Evolutionary conservation across 306 rosid species (phyloP).

Genomic region (Styphnolobium japonicum): DNA sequence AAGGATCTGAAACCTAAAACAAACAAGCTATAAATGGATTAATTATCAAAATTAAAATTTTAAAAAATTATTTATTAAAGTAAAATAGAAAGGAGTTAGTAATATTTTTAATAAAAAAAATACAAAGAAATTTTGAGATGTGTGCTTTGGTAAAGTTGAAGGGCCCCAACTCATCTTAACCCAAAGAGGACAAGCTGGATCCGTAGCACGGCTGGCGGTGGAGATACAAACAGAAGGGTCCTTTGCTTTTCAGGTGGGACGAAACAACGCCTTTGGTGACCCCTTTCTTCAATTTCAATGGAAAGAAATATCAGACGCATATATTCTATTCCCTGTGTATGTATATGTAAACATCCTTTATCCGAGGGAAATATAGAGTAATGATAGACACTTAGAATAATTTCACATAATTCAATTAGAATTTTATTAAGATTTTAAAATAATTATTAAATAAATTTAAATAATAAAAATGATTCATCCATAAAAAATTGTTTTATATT

Average conservation of each 20-base stretch:
- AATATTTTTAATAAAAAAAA: neutral
- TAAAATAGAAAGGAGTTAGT: too few species aligned
- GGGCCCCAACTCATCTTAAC: neutral
- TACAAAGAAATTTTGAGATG: neutral
- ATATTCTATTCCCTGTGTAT: neutral
- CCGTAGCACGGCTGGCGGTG: slow-evolving; percentile 22
- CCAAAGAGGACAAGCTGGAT: neutral
- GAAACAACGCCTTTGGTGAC: slow-evolving; percentile 23
- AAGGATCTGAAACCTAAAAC: too few species aligned
- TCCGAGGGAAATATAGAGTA: too few species aligned
- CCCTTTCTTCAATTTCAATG: neutral
- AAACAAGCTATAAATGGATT: too few species aligned
- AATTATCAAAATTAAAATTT: too few species aligned
- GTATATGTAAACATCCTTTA: neutral
- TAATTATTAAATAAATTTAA: too few species aligned
- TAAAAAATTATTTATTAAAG: too few species aligned
- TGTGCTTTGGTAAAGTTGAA: neutral
- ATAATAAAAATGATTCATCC: too few species aligned
- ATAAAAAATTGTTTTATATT: too few species aligned
- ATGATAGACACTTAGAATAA: too few species aligned
- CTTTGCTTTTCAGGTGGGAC: neutral
- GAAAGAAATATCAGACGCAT: neutral
- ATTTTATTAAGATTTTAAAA: too few species aligned
- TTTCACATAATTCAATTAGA: too few species aligned
- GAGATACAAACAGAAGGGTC: neutral